Base-by-base conservation (phyloP, 2,329 filamentous ascomycete genomes). In the Fusarium scirpi region DNA sequence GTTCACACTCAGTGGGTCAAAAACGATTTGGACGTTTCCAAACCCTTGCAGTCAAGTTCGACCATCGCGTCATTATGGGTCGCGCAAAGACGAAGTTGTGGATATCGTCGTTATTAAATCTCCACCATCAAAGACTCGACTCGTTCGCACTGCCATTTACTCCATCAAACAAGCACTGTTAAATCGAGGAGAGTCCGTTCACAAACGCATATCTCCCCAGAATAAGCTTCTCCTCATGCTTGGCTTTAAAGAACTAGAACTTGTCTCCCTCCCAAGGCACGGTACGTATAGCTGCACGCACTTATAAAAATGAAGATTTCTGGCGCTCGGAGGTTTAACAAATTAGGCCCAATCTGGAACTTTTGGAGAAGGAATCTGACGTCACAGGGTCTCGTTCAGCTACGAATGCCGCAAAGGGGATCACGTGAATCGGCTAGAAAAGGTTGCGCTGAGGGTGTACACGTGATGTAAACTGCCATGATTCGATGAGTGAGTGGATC, bases 51-150 rank as follows among this genome's bases (percentile, higher is more conserved):
- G 4, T 40, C 32, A 27, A 68, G 46, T 25, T 52, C 38, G 48
- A 48, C 25, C 64, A 64, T 70, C 55, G 65, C 68, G 68, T 70
- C 68, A 71, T 65, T 58, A 71, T 65, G 63, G 67, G 59, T 57
- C 67, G 41, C 44, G 49, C 48, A 44, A 58, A 34, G 66, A 54
- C 24, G 24, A 52, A 24, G 47, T 18, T 27, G 67, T 70, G 67
- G 67, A 68, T 70, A 71, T 70, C 18, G 32, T 64, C 22, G 30
- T 61, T 49, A 47, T 60, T 62, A 22, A 22, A 62, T 55, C 63
- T 69, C 68, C 68, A 70, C 68, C 48, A 43, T 43, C n/a, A 52
- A 48, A 44, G 18, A 32, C 43, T 58, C 55, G 52, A 52, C 56
- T 52, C 49, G 49, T 52, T 34, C 49, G 24, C 6, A 52, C 18